A percentile compares a stretch with the other conserved stretches of the same genome.
phyloP scores from a whole-genome alignment of 2,329 filamentous ascomycete species.

The Fusarium armeniacum region DNA sequence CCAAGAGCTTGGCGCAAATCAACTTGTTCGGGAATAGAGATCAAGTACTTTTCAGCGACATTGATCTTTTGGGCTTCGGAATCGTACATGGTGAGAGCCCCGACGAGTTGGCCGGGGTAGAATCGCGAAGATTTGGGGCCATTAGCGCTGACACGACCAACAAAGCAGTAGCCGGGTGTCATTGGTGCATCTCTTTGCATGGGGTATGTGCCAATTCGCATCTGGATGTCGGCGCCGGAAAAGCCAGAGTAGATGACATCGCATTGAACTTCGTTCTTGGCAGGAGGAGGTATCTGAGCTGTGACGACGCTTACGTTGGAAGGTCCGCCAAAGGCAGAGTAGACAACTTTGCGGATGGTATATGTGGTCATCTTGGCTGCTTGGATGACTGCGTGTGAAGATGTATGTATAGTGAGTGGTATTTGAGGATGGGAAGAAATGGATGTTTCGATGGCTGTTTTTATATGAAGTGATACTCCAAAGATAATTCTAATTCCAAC shows the following conservation, averaged over 20 bases:
- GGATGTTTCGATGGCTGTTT: background rate
- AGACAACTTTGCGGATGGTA: conserved; percentile 61
- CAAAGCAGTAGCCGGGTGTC: conserved; percentile 64
- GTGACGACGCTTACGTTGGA: conserved; percentile 55
- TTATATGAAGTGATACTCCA: background rate
- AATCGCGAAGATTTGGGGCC: conserved; percentile 55
- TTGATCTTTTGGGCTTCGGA: conserved; percentile 62
- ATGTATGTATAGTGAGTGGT: background rate
- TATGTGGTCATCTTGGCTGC: conserved; percentile 44
- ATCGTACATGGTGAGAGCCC: conserved; percentile 58
- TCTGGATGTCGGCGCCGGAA: conserved; percentile 63
- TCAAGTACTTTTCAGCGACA: conserved; percentile 61
- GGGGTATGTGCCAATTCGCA: conserved; percentile 64
- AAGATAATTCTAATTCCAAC: background rate
- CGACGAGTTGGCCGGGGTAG: conserved; percentile 54
- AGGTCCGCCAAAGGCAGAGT: conserved; percentile 59
- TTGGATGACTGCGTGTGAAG: background rate
- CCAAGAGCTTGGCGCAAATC: conserved; percentile 59
- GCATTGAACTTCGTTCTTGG: conserved; percentile 61
- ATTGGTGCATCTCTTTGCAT: conserved; percentile 61
- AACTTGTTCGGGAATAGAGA: conserved; percentile 58
- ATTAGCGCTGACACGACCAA: conserved; percentile 58
- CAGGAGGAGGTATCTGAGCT: conserved; percentile 56
- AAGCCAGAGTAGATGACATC: conserved; percentile 63
- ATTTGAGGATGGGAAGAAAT: no score